Evolutionary conservation across 257 asterid species (phyloP), one percentile per base, ranked within the genome.

Genomic region (Fraxinus pennsylvanica): DNA sequence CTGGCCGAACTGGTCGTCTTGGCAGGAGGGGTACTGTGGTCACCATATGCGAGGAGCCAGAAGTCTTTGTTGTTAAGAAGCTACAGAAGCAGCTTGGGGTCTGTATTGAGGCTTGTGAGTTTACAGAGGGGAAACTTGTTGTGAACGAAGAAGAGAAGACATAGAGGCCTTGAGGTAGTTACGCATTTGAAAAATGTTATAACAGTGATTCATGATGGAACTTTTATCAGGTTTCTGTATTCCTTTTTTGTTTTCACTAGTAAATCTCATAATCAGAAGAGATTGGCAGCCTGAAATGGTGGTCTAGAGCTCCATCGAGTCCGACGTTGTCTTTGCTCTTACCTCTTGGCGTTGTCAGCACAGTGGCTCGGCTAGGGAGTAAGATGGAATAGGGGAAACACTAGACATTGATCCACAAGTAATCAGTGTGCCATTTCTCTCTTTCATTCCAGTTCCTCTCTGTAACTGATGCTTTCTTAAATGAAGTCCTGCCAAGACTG

Each of bases 1-100:
- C 99, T 35, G 99, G 99, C 12, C 83, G 98, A 61, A 92, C 99
- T 1, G 99, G 98, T 30, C 91, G 99, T 4, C 95, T 93, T 15
- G 98, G 98, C 33, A 85, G 99, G 71, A 89, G 74, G 79, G 99
- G 98, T 45, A 89, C 81, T 9, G 99, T 96, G 84, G 94, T 96
- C 36, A 85, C 90, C 77, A 86, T 96, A 80, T 96, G 99, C 14
- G 99, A 96, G 87, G 97, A 90, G 76, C 61, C 90, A 6, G 96
- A 96, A 83, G 96, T 93, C 38, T 93, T 93, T 84, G 88, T 96
- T 2, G 85, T 93, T 75, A 93, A 80, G 90, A 96, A 93, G 84
- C 84, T 93, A 76, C 92, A 88, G 89, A 93, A 90, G 87, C 97
- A 96, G 91, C 97, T 96, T 45, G 92, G 90, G 72, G 88, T 93